Evolutionary conservation across 352 stramenopile genomes (phyloP), one percentile per base, ranked within the genome.

Genomic region (Phytophthora sansomeana): DNA sequence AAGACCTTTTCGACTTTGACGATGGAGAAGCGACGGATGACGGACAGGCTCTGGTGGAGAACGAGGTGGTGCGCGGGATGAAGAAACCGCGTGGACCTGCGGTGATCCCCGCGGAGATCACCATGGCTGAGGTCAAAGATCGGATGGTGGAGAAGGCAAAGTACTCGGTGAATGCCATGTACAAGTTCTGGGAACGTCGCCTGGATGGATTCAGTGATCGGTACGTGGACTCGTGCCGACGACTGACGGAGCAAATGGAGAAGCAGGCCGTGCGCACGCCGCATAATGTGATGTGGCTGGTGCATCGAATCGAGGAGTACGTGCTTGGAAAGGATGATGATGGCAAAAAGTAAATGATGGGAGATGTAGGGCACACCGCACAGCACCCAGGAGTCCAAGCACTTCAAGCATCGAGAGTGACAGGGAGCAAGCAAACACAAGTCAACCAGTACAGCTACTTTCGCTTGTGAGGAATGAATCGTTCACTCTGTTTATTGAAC

Each of bases 141-240:
- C 70, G 54, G 17, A 69, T 62, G n/a, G 51, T 85, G 24, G 81
- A 90, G 50, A 81, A 69, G 13, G 72, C 74, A 46, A 89, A 87
- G 64, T 74, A 78, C 35, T 85, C 80, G 54, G 67, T 69, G 21
- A 66, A 71, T 4, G 77, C 80, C 43, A 88, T 92, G 72, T 89
- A 89, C 70, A 84, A 80, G 38, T 92, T 92, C 59, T 90, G 83
- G 83, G 81, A 81, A 30, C 72, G 80, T 32, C 81, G 80, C 16
- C 69, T 92, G 33, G 80, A 90, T 39, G 81, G 81, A 24, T 86
- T 92, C 46, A 68, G 81, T 53, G 80, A 87, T 24, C 74, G 83
- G 6, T 92, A 92, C 61, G 48, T 87, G 52, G 83, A 90, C n/a
- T 92, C 81, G 36, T 92, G 83, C 43, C 54, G 65, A 39, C 75